phyloP scores from a whole-genome alignment of 2,329 filamentous ascomycete species.

The Fonsecaea pedrosoi region DNA sequence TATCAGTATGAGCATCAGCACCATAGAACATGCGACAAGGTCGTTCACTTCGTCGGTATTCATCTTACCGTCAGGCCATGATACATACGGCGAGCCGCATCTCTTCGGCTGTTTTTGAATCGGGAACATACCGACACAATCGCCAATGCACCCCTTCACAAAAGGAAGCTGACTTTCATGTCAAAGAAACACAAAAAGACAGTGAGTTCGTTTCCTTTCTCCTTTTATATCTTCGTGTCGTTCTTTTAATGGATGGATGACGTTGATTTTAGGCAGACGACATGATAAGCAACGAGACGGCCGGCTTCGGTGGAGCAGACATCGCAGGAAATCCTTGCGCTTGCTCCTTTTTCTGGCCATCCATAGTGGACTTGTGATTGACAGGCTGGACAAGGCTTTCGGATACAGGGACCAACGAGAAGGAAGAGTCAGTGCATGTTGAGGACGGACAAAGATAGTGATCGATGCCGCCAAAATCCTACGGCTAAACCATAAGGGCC shows the following conservation, averaged over 20 bases:
- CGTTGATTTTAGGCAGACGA: constrained; percentile 14
- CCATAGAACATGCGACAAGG: not conserved
- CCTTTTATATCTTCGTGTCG: not conserved
- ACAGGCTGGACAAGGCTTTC: not conserved
- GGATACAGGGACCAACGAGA: constrained; percentile 12
- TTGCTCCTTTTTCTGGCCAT: constrained; percentile 1
- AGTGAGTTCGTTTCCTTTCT: not conserved
- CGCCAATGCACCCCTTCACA: not conserved
- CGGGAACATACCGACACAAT: not conserved
- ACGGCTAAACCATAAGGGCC: not conserved
- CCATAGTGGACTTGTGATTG: not conserved
- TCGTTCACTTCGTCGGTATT: too few relatives aligned
- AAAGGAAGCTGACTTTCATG: not conserved
- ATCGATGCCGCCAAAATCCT: constrained; percentile 6
- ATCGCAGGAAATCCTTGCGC: not conserved
- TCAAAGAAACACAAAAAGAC: not conserved
- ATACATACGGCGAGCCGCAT: not conserved
- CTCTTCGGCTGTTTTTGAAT: not conserved
- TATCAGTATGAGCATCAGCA: not conserved
- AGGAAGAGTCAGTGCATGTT: not conserved
- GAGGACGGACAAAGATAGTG: constrained; percentile 10
- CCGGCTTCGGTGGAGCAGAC: not conserved
- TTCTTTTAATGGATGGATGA: not conserved
- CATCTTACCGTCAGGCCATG: not conserved
- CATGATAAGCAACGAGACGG: constrained; percentile 3